Conservation (phyloP, 2,329 filamentous ascomycete genomes). For the Colletotrichum tropicicola region DNA sequence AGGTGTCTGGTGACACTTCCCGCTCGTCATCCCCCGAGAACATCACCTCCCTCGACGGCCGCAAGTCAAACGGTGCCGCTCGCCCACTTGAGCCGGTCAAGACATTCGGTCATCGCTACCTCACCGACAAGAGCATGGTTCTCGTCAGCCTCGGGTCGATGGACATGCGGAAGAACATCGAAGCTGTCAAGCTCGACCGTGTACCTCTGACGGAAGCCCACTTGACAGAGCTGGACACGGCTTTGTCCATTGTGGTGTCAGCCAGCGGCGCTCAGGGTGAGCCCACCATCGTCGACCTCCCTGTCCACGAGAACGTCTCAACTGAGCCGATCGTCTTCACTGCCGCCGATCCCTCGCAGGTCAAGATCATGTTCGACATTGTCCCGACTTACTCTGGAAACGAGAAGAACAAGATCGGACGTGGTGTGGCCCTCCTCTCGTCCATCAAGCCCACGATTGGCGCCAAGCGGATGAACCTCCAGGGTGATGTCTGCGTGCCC, state of each 20-base stretch:
- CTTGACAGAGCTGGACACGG: slow-evolving; percentile 92
- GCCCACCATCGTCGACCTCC: slow-evolving; percentile 88
- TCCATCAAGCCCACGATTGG: slow-evolving; percentile 86
- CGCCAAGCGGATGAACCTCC: slow-evolving; percentile 86
- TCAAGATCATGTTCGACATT: slow-evolving; percentile 93
- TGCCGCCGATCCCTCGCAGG: slow-evolving; percentile 78
- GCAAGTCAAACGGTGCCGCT: slow-evolving; percentile 60
- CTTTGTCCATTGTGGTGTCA: slow-evolving; percentile 89
- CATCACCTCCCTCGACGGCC: slow-evolving; percentile 68
- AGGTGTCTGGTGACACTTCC: slow-evolving; percentile 39
- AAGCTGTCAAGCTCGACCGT: slow-evolving; percentile 86
- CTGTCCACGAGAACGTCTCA: slow-evolving; percentile 91
- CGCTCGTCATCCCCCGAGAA: slow-evolving; percentile 24
- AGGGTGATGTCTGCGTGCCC: slow-evolving; percentile 91
- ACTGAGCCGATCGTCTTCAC: slow-evolving; percentile 95
- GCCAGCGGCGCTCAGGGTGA: slow-evolving; percentile 87
- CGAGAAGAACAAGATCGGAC: slow-evolving; percentile 87
- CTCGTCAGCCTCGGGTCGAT: slow-evolving; percentile 94
- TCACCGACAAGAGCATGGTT: slow-evolving; percentile 88
- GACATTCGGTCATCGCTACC: slow-evolving; percentile 94
- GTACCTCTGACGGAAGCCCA: slow-evolving; percentile 91
- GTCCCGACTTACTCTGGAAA: slow-evolving; percentile 94
- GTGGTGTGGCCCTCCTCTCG: slow-evolving; percentile 87
- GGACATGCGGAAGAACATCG: slow-evolving; percentile 85
- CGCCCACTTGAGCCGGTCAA: slow-evolving; percentile 82